Conservation (phyloP, 768 basidiomycete genomes). For the Cystofilobasidium capitatum region DNA sequence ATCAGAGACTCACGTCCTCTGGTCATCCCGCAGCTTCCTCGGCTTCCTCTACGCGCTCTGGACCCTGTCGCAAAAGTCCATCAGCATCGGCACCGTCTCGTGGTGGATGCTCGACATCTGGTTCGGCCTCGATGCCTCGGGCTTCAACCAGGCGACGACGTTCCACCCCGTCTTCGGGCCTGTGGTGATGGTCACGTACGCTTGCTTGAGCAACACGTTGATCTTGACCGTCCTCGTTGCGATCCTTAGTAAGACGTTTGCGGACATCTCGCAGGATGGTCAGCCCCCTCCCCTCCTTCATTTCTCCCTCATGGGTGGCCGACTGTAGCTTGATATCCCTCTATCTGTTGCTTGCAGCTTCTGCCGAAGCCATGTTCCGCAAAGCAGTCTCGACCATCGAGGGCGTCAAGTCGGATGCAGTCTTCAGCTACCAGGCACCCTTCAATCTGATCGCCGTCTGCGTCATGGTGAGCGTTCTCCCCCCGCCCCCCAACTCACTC, state of each 20-base stretch:
- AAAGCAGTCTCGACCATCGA: constrained; percentile 89
- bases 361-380: constrained; percentile 75
- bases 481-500: neutral
- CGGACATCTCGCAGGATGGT: constrained; percentile 85
- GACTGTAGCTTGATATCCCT: neutral
- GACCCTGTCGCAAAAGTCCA: constrained; percentile 56
- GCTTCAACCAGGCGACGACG: constrained; percentile 60
- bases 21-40: constrained; percentile 53
- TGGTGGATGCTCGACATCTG: constrained; percentile 90
- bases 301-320: constrained; percentile 22
- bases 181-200: constrained; percentile 65
- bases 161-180: constrained; percentile 60
- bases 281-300: constrained; percentile 7
- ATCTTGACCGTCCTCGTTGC: constrained; percentile 54
- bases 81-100: constrained; percentile 46
- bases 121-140: constrained; percentile 58
- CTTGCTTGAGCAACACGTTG: constrained; percentile 77
- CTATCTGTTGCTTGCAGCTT: neutral
- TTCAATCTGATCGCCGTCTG: constrained; percentile 78
- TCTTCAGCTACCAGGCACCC: constrained; percentile 92
- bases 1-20: constrained; percentile 30
- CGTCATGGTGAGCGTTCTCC: constrained; percentile 56
- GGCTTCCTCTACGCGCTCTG: constrained; percentile 88
- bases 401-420: constrained; percentile 62
- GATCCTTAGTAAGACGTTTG: constrained; percentile 90